phyloP scores from a whole-genome alignment of 2,329 filamentous ascomycete genomes.

The Ascochyta viciae-villosae region DNA sequence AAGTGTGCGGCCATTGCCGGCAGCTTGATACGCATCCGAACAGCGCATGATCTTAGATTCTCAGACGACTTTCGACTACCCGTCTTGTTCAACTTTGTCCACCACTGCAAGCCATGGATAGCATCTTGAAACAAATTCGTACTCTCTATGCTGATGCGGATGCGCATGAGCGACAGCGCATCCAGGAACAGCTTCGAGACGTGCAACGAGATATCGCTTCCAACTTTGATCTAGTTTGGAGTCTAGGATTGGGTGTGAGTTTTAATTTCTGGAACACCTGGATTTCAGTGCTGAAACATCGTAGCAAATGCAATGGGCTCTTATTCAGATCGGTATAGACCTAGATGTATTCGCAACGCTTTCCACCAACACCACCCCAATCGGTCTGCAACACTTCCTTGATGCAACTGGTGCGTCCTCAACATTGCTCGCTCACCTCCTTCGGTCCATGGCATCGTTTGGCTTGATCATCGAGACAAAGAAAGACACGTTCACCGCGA shows the following conservation, averaged over 20 bases:
- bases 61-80: not conserved
- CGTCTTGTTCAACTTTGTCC: not conserved
- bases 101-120: conserved; percentile 28
- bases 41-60: not conserved
- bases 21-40: not conserved
- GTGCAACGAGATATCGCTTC: conserved; percentile 35
- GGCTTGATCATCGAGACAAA: conserved; percentile 38
- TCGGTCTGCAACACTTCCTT: conserved; percentile 27
- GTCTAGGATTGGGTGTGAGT: conserved; percentile 25
- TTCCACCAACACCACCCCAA: conserved; percentile 9
- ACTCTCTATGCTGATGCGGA: conserved; percentile 25
- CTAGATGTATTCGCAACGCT: conserved; percentile 30
- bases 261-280: no score
- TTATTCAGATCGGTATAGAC: conserved; percentile 32
- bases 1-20: not conserved
- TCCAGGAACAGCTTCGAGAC: conserved; percentile 36
- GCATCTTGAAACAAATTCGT: conserved; percentile 29
- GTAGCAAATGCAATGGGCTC: conserved; percentile 28
- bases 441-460: conserved; percentile 45
- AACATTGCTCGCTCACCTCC: conserved; percentile 39
- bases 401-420: conserved; percentile 33
- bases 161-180: conserved; percentile 26
- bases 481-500: conserved; percentile 39
- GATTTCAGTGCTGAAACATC: not conserved
- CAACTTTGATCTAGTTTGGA: conserved; percentile 33